phyloP scores from a whole-genome alignment of 2,329 filamentous ascomycete species.

The Exophiala aquamarina region DNA sequence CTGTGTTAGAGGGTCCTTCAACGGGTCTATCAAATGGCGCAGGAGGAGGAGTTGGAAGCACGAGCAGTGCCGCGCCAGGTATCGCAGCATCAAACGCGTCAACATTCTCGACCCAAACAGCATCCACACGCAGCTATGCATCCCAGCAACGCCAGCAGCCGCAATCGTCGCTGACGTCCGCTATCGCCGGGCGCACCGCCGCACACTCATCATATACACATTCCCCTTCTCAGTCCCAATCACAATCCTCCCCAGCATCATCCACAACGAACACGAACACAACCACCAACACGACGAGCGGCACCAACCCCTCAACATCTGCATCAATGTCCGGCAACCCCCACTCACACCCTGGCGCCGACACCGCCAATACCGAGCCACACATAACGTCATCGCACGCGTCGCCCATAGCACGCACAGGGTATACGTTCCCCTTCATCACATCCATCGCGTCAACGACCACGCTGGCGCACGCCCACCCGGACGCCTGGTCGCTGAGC shows the following conservation, averaged over 20 bases:
- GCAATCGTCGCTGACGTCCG: constrained; percentile 29
- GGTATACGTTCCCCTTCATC: constrained; percentile 19
- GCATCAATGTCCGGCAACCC: too few species aligned
- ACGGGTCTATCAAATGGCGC: not conserved
- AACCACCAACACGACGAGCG: not conserved
- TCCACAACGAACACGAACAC: not conserved
- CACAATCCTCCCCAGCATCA: not conserved
- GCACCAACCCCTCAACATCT: not conserved
- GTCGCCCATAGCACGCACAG: constrained; percentile 11
- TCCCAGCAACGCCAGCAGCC: constrained; percentile 11
- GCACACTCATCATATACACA: not conserved
- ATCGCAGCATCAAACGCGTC: constrained; percentile 1
- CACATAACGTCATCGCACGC: constrained; percentile 1
- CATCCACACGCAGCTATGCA: not conserved
- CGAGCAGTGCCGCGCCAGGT: not conserved
- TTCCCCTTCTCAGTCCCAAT: not conserved
- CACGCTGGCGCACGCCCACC: constrained; percentile 20
- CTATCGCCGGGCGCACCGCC: constrained; percentile 22
- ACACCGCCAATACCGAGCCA: not conserved
- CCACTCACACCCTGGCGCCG: too few species aligned
- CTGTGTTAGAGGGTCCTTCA: constrained; percentile 3
- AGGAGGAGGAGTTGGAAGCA: not conserved
- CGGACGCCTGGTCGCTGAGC: constrained; percentile 25
- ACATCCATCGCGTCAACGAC: constrained; percentile 12
- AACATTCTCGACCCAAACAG: not conserved